These are phyloP conservation scores for Alternaria metachromatica DNA, from an alignment of 2,329 filamentous ascomycete species.

Conservation along the genomic window DNA sequence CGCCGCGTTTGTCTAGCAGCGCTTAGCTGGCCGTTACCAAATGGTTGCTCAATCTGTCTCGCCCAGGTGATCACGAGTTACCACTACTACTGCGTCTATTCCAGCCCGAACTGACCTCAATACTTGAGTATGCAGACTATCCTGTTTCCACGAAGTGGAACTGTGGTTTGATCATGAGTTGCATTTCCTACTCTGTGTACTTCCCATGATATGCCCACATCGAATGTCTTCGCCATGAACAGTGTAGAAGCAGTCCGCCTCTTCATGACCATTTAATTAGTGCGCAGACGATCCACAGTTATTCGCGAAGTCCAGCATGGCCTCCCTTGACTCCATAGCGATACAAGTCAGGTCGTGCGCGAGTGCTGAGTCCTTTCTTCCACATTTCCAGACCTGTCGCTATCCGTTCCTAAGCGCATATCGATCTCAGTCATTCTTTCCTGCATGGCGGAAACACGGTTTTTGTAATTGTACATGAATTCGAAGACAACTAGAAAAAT, in stretches of 20 bases:
- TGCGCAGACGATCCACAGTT: background rate
- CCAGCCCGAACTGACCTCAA: no score
- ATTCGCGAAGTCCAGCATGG: background rate
- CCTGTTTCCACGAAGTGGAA: no score
- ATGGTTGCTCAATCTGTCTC: background rate
- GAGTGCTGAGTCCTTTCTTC: background rate
- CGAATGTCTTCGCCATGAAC: background rate
- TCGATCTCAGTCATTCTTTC: background rate
- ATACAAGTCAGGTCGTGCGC: background rate
- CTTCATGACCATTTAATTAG: background rate
- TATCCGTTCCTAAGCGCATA: background rate
- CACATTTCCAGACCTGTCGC: background rate
- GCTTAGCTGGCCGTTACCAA: background rate
- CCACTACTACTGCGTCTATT: no score
- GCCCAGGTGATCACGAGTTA: no score
- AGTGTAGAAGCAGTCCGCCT: background rate
- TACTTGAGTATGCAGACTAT: no score
- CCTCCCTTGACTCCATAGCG: background rate
- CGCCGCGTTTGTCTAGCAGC: background rate
- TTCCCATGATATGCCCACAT: background rate
- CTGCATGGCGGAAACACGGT: background rate
- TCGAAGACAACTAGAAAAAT: background rate
- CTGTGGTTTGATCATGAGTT: no score
- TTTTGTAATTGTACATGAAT: background rate
- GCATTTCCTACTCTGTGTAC: background rate